Conservation (phyloP, 176 grass and related monocot species). For the Alopecurus myosuroides region DNA sequence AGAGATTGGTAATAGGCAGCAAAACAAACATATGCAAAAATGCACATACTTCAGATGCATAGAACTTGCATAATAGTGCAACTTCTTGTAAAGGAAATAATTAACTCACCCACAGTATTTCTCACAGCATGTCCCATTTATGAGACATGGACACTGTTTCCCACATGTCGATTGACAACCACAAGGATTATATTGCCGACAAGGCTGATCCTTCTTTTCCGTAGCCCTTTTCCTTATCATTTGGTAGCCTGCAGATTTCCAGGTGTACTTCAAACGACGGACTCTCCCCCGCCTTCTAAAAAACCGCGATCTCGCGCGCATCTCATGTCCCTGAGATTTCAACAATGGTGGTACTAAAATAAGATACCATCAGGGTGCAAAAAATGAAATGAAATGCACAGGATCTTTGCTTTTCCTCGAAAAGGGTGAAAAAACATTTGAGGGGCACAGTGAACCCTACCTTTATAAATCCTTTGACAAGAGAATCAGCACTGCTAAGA, state of each 20-base stretch:
- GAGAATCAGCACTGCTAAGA: constrained; percentile 63
- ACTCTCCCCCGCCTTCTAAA: constrained; percentile 84
- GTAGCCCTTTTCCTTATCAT: constrained; percentile 94
- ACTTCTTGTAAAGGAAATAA: constrained; percentile 6
- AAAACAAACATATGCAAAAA: not conserved
- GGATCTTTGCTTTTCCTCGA: too few species aligned
- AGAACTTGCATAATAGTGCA: not conserved
- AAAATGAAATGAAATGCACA: too few species aligned
- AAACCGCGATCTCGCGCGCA: constrained; percentile 69
- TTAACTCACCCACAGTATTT: constrained; percentile 84
- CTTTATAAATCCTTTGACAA: constrained; percentile 90
- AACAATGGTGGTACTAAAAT: constrained; percentile 21
- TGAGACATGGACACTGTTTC: constrained; percentile 82
- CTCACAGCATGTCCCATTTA: constrained; percentile 95
- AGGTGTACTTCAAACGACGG: constrained; percentile 89
- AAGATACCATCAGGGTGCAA: constrained; percentile 13
- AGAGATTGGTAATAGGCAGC: not conserved
- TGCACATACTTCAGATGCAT: not conserved
- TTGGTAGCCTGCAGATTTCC: constrained; percentile 95
- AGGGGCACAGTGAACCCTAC: constrained; percentile 9
- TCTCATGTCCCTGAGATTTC: constrained; percentile 56
- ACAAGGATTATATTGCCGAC: constrained; percentile 90
- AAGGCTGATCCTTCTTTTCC: constrained; percentile 92
- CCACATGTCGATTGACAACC: constrained; percentile 90
- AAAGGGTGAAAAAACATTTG: too few species aligned